Percentiles rank a stretch among this genome's conserved stretches.
Evolutionary conservation across 805 yeast genomes (phyloP).

Genomic region (Blastobotrys robertii): DNA sequence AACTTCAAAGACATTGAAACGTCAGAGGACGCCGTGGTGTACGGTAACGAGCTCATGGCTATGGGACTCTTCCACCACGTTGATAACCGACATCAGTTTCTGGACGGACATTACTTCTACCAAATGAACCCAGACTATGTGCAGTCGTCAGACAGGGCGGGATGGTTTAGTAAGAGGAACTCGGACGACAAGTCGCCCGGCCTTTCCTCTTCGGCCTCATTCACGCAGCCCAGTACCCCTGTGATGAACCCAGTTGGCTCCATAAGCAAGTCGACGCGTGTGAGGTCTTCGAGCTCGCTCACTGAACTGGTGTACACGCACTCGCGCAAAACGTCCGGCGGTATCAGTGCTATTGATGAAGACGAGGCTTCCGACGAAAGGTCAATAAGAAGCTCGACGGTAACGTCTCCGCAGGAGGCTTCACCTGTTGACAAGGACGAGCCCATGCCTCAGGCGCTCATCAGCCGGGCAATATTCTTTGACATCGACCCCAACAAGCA

Average conservation of each 20-base stretch:
- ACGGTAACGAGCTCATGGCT: slow-evolving; percentile 70
- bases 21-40: slow-evolving; percentile 73
- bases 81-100: slow-evolving; percentile 67
- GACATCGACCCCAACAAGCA: slow-evolving; percentile 66
- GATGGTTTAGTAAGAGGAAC: slow-evolving; percentile 9
- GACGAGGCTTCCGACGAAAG: not conserved
- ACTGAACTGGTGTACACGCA: slow-evolving; percentile 1
- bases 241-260: too few relatives aligned
- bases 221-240: too few relatives aligned
- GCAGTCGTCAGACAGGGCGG: slow-evolving; percentile 2
- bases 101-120: slow-evolving; percentile 92
- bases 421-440: not conserved
- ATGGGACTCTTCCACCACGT: slow-evolving; percentile 71
- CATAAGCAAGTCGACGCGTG: too few relatives aligned
- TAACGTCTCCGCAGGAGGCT: not conserved
- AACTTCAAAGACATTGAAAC: slow-evolving; percentile 70
- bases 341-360: not conserved
- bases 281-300: too few relatives aligned
- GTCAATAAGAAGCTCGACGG: too few relatives aligned
- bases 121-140: slow-evolving; percentile 50
- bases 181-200: not conserved
- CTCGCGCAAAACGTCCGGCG: slow-evolving; percentile 4
- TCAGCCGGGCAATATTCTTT: slow-evolving; percentile 56
- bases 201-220: too few relatives aligned
- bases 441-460: slow-evolving; percentile 13